Base-by-base conservation (phyloP, 2,329 filamentous ascomycete species). In the Aspergillus tamarii region DNA sequence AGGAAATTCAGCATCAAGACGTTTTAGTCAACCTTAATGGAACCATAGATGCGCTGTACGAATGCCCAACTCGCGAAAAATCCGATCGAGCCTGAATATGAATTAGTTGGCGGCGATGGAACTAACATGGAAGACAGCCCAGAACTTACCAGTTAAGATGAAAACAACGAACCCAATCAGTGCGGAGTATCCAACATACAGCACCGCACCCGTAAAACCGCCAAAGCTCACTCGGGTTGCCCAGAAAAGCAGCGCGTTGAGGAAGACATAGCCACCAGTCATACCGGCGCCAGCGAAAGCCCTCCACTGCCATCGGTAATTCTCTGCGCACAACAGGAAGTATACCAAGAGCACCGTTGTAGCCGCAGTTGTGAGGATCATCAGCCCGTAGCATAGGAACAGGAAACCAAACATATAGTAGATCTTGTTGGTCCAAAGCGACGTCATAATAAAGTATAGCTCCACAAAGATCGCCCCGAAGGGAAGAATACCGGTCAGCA, bases 351-450 rank as follows among this genome's bases (percentile, higher is more conserved):
- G 83, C 10, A 98, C 89, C 0, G 95, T 98, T 46, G 96, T 94
- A 0, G 94, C 90, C 0, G 94, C 94, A 64, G 91, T 93, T 1
- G 95, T 98, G 72, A 97, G 91, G 71, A 98, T 93, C 93, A 99
- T 97, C 57, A 99, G 87, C 12, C 92, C 94, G 75, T 97, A 99
- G 84, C 94, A 97, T 62, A 99, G 86, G 84, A 99, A 99, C 41
- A 99, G 84, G 85, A 99, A 99, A 26, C 95, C 95, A 73, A 99
- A 99, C 95, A 99, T 99, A 86, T 99, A 99, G 85, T 99, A 99
- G 69, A 99, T 95, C 80, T 95, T 93, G 83, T 90, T 94, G 80
- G 96, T 97, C 95, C 95, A 99, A 76, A 99, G 94, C 30, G 92
- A 96, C 81, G 90, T 96, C 92, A 99, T 96, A 83, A 99, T 97